Base-by-base conservation (phyloP, 176 grass and related monocot species). In the Otatea glauca region DNA sequence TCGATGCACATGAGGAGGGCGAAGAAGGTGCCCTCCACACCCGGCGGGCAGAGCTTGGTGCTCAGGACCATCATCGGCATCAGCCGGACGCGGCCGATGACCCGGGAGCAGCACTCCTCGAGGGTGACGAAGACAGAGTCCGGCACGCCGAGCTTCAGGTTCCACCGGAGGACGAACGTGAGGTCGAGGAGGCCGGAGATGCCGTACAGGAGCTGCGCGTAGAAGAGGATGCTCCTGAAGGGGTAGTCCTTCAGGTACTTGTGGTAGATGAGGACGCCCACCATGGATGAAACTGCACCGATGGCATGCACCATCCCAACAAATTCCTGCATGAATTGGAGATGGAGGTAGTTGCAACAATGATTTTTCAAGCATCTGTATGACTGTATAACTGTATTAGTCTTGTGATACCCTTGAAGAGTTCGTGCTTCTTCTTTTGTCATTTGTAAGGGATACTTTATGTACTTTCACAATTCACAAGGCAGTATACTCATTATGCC, bases 1-100 rank as follows among this genome's bases (percentile, higher is more conserved):
- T 94, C 95, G 20, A 94, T 97, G 81, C 92, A 97, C 95, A 94
- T 94, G 50, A 97, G 90, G 66, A 94, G 92, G 3, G 91, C 95
- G 37, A 97, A 97, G 85, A 97, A 94, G 65, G 95, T 97, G 27
- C 92, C 92, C 79, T 97, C 95, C 9, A 89, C 88, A 13, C 95
- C 92, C 3, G 86, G 65, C 5, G 89, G 91, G 75, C 92, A 93
- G 29, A 97, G 89, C 83, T 90, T 93, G 24, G 91, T 90, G 82
- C 95, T 97, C 39, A 93, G 81, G 62, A 94, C 91, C 69, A 94
- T 93, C 95, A 97, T 97, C 18, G 95, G 92, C 83, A 94, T 92
- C 76, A 94, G 90, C 62, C 95, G 65, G 79, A 94, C 82, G 47
- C 86, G 84, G 27, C 70, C 58, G 72, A 93, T 83, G 34, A 97